Evolutionary conservation across 345 rosid species (phyloP), one percentile per base, ranked within the genome.

Genomic region (Murraya koenigii): DNA sequence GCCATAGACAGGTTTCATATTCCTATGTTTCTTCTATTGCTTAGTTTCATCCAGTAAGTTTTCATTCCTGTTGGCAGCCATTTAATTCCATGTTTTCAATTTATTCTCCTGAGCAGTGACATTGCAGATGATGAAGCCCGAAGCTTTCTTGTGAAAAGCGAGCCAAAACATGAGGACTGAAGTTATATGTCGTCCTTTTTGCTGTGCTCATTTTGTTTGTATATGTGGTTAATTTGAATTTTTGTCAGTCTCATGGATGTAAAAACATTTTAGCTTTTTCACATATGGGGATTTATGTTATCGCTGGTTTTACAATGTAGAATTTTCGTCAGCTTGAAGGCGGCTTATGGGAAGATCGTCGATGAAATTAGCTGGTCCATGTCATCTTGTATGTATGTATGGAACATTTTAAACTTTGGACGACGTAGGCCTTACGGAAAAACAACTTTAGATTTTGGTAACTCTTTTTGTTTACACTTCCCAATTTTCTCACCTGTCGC

Each of bases 1-100:
- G 95, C 97, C 14, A 15, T 52, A 6, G 99, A 93, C 94, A 95
- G 99, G 99, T 93, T 80, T 47, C 14, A n/a, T 6, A 30, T 56
- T 54, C 54, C 7, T 69, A 26, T 41, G 6, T 66, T 66, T 44
- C 68, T 15, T 61, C 60, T 23, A 69, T 9, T 30, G n/a, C 44
- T 67, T 25, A 22, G 1, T 14, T 44, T 15, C 28, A n/a, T 73
- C 26, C 30, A 0, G 22, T 25, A 14, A 26, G 25, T 38, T 47
- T 65, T 30, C 39, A 30, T 56, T 32, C 73, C 35, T 49, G 54
- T 13, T 10, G 17, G 30, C 39, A 65, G 68, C 66, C n/a, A 44
- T 61, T 38, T 83, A 22, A 82, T 69, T 72, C 19, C 59, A 52
- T 13, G 35, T 52, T 28, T 75, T 35, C 36, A 36, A 63, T 25